Conservation (phyloP, 2,329 filamentous ascomycete species). For the Cladophialophora exuberans region DNA sequence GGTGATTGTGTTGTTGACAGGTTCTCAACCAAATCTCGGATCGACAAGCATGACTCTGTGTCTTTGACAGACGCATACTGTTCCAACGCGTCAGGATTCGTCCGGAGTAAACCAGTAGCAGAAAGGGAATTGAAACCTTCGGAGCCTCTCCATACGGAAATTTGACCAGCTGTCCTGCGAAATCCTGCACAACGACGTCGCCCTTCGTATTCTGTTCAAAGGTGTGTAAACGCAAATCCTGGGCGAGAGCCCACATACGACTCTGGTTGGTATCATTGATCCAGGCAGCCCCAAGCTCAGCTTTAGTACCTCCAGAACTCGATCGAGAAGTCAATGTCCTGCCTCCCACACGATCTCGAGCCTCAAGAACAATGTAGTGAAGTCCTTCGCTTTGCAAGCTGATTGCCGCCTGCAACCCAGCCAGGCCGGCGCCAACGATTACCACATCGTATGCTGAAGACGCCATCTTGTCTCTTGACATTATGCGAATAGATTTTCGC, state of each 20-base stretch:
- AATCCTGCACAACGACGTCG: slow-evolving; percentile 38
- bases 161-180: slow-evolving; percentile 33
- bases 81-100: neutral
- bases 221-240: slow-evolving; percentile 37
- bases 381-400: slow-evolving; percentile 43
- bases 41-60: slow-evolving; percentile 25
- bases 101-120: neutral
- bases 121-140: slow-evolving; percentile 1
- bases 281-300: slow-evolving; percentile 43
- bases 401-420: slow-evolving; percentile 44
- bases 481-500: no score
- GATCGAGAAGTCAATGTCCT: slow-evolving; percentile 50
- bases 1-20: slow-evolving; percentile 16
- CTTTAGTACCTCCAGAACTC: slow-evolving; percentile 37
- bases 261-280: slow-evolving; percentile 46
- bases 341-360: slow-evolving; percentile 55
- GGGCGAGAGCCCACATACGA: slow-evolving; percentile 36
- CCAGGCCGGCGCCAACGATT: slow-evolving; percentile 53
- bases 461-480: slow-evolving; percentile 2
- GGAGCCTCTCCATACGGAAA: slow-evolving; percentile 41
- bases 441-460: slow-evolving; percentile 30
- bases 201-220: slow-evolving; percentile 40
- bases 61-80: slow-evolving; percentile 23
- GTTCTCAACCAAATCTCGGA: slow-evolving; percentile 24
- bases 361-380: slow-evolving; percentile 53